These are phyloP conservation scores for Zanthoxylum bungeanum DNA, from an alignment of 345 rosid species.

Conservation along the genomic window DNA sequence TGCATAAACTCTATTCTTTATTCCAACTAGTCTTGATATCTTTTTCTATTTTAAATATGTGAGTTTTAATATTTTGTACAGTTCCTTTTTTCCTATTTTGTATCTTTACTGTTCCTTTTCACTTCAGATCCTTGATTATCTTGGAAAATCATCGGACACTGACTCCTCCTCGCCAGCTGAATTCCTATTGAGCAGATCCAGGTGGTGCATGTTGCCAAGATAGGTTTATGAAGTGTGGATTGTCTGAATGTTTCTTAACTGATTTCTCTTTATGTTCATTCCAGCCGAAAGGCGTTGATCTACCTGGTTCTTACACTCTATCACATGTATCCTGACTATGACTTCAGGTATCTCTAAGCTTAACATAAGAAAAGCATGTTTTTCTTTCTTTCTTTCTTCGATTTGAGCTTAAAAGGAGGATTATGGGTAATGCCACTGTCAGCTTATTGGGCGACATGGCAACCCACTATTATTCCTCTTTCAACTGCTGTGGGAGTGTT, in stretches of 20 bases:
- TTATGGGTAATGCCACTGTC: slow-evolving; percentile 99
- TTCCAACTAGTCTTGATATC: neutral
- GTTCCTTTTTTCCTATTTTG: neutral
- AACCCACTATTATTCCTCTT: slow-evolving; percentile 79
- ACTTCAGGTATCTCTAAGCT: slow-evolving; percentile 91
- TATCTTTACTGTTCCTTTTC: slow-evolving; percentile 2
- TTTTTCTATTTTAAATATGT: neutral
- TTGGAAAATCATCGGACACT: slow-evolving; percentile 74
- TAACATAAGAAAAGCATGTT: too few species aligned
- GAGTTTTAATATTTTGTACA: neutral
- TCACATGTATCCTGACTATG: slow-evolving; percentile 94
- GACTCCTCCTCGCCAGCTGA: slow-evolving; percentile 84
- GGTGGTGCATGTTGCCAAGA: slow-evolving; percentile 39
- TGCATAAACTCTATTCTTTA: neutral
- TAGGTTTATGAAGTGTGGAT: slow-evolving; percentile 9
- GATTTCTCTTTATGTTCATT: slow-evolving; percentile 28
- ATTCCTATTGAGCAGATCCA: slow-evolving; percentile 82
- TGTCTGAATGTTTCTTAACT: slow-evolving; percentile 20
- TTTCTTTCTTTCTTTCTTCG: too few species aligned
- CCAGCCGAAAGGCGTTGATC: slow-evolving; percentile 95
- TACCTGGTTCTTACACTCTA: slow-evolving; percentile 89
- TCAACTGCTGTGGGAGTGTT: slow-evolving; percentile 80
- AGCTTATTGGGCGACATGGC: slow-evolving; percentile 94
- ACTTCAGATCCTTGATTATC: slow-evolving; percentile 78
- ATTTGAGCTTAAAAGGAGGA: slow-evolving; percentile 48